Percentiles rank a stretch among this genome's conserved stretches.
These are phyloP conservation scores for Coriolopsis trogii DNA, from an alignment of 1,284 basidiomycete genomes.

Conservation along the genomic window DNA sequence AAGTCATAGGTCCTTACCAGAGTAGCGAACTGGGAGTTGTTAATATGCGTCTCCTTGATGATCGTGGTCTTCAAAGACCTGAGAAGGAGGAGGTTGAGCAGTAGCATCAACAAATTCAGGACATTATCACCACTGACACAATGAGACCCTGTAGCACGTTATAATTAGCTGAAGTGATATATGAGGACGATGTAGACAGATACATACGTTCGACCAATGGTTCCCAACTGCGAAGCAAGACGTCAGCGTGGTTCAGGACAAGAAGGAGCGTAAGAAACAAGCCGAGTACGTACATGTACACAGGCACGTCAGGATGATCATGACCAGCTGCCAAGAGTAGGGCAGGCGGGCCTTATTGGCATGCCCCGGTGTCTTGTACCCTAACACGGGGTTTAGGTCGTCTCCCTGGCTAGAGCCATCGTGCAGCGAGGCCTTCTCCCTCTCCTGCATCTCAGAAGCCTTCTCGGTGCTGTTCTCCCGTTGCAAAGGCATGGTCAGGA, in stretches of 20 bases:
- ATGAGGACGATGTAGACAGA: background rate
- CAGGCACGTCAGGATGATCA: constrained; percentile 36
- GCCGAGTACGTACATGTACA: constrained; percentile 32
- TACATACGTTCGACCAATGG: constrained; percentile 47
- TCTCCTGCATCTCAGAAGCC: constrained; percentile 28
- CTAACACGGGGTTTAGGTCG: constrained; percentile 11
- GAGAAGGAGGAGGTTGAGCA: background rate
- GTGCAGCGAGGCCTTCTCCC: constrained; percentile 29
- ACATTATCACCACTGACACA: constrained; percentile 32
- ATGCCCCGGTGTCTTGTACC: constrained; percentile 7
- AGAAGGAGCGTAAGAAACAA: background rate
- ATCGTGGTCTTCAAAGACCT: constrained; percentile 48
- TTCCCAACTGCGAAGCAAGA: constrained; percentile 46
- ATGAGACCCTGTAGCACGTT: constrained; percentile 40
- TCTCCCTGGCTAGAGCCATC: constrained; percentile 9
- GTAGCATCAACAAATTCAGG: background rate
- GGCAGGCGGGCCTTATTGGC: constrained; percentile 27
- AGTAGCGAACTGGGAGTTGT: constrained; percentile 49
- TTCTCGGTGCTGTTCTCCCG: constrained; percentile 20
- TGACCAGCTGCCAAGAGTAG: constrained; percentile 31
- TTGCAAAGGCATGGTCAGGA: constrained; percentile 17
- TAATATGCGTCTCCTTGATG: constrained; percentile 45
- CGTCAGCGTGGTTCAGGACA: background rate
- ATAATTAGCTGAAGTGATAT: background rate
- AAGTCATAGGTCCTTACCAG: constrained; percentile 27